Percentiles rank a stretch among this genome's conserved stretches.
Evolutionary conservation across 225 moss, liverwort and hornwort genomes (phyloP).

Genomic region (Neckera pumila): DNA sequence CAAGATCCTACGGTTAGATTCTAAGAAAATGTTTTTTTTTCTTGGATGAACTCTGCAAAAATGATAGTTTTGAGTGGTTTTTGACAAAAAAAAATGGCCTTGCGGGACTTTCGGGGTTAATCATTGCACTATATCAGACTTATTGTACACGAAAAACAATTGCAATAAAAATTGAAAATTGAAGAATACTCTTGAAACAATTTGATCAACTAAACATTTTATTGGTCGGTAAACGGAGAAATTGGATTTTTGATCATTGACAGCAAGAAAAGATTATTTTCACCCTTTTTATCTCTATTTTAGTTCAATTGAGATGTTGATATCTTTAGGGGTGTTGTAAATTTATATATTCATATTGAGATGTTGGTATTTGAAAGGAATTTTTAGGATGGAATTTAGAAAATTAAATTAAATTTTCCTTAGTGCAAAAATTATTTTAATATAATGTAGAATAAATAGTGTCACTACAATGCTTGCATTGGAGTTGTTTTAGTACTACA

Average conservation of each 20-base stretch:
- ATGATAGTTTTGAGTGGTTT: too few relatives aligned
- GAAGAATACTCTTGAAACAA: not conserved
- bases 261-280: not conserved
- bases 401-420: not conserved
- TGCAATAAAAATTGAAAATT: not conserved
- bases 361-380: not conserved
- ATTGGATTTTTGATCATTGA: not conserved
- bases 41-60: too few relatives aligned
- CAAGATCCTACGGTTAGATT: too few relatives aligned
- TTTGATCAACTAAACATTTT: not conserved
- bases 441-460: not conserved
- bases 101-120: too few relatives aligned
- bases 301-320: not conserved
- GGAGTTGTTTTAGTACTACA: too few relatives aligned
- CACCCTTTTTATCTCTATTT: not conserved
- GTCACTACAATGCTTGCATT: not conserved
- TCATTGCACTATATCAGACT: not conserved
- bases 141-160: not conserved
- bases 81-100: too few relatives aligned
- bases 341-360: not conserved
- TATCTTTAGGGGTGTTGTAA: not conserved
- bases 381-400: not conserved
- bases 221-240: rapidly evolving
- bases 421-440: not conserved
- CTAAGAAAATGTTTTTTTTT: too few relatives aligned